Conservation (phyloP, 768 basidiomycete genomes). For the Pleurotus tuoliensis region DNA sequence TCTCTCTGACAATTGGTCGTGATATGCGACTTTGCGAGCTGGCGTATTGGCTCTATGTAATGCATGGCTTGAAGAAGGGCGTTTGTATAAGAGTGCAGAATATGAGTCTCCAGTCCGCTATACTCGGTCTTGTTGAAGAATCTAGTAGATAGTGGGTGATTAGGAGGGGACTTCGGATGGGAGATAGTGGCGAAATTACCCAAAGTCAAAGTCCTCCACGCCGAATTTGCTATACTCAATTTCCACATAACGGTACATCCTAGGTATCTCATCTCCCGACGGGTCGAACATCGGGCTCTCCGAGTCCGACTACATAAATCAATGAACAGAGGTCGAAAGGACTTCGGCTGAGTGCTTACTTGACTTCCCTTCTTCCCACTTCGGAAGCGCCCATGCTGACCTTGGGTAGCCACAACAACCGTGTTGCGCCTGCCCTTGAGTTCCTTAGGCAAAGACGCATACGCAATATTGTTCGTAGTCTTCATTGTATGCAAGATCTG, state of each 20-base stretch:
- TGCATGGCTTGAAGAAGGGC: slow-evolving; percentile 87
- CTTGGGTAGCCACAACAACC: slow-evolving; percentile 46
- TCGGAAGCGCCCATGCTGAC: slow-evolving; percentile 70
- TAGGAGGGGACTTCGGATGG: background rate
- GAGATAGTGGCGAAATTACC: slow-evolving; percentile 39
- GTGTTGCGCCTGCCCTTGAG: slow-evolving; percentile 82
- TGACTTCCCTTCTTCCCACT: slow-evolving; percentile 67
- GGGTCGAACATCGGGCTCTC: slow-evolving; percentile 52
- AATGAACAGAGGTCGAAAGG: background rate
- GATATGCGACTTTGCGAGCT: slow-evolving; percentile 87
- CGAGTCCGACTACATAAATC: slow-evolving; percentile 38
- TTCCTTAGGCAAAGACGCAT: slow-evolving; percentile 85
- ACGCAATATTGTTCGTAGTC: slow-evolving; percentile 84
- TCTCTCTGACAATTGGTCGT: slow-evolving; percentile 84
- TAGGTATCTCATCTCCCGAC: slow-evolving; percentile 61
- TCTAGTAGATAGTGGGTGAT: slow-evolving; percentile 31
- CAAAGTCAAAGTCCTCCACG: slow-evolving; percentile 98
- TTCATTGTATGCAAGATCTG: slow-evolving; percentile 78
- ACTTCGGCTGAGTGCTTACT: slow-evolving; percentile 25
- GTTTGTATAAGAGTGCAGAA: slow-evolving; percentile 96
- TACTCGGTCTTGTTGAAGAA: slow-evolving; percentile 91
- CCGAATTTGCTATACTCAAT: slow-evolving; percentile 99
- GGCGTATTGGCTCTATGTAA: slow-evolving; percentile 73
- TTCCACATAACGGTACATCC: slow-evolving; percentile 86
- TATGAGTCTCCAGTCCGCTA: slow-evolving; percentile 95